Percentiles rank a stretch among this genome's conserved stretches.
phyloP scores from a whole-genome alignment of 331 rosid species.

The Dryas integrifolia region DNA sequence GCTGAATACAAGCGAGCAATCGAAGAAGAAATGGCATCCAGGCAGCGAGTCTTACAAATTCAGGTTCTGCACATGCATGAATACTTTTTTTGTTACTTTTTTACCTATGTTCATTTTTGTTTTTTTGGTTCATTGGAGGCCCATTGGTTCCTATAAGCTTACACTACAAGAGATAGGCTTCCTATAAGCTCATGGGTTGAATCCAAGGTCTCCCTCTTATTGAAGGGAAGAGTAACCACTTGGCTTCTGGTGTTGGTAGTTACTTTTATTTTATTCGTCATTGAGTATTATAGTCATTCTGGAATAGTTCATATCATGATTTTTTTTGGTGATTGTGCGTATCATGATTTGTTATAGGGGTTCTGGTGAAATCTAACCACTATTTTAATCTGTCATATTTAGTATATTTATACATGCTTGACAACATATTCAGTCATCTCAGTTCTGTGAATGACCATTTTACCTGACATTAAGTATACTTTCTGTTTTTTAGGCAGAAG shows the following conservation, averaged over 20 bases:
- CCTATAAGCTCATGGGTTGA: neutral
- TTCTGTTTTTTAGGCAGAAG: slow-evolving; percentile 56
- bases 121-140: neutral
- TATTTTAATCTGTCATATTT: neutral
- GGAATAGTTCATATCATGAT: neutral
- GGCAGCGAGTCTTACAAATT: slow-evolving; percentile 63
- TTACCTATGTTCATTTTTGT: neutral
- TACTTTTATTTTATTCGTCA: neutral
- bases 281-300: neutral
- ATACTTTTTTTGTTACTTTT: slow-evolving; percentile 13
- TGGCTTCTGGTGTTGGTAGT: neutral
- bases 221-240: neutral
- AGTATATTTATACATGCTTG: slow-evolving; percentile 5
- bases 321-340: no score
- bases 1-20: slow-evolving; percentile 71
- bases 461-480: neutral
- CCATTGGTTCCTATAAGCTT: neutral
- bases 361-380: neutral
- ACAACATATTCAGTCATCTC: neutral
- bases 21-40: slow-evolving; percentile 81
- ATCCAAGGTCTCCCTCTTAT: neutral
- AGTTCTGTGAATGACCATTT: neutral
- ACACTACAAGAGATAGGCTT: neutral
- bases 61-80: slow-evolving; percentile 51
- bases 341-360: neutral